These are phyloP conservation scores for Mallotus nudiflorus DNA, from an alignment of 345 rosid genomes.

Conservation along the genomic window DNA sequence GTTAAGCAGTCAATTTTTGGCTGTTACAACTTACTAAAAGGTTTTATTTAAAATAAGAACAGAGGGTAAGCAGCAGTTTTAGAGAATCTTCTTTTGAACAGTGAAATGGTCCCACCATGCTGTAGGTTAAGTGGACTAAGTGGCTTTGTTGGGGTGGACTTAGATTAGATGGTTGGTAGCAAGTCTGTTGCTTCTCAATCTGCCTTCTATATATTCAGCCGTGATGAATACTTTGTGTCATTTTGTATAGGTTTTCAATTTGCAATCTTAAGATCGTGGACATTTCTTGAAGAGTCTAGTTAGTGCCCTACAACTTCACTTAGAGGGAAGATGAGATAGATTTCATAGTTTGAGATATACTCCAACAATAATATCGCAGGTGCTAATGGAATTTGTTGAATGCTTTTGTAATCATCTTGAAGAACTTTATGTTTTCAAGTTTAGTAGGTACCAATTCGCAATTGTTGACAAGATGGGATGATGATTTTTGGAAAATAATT, in stretches of 20 bases:
- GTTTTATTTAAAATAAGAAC: conserved; percentile 10
- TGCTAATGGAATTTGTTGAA: neutral
- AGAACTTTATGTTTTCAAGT: neutral
- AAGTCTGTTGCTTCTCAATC: conserved; percentile 13
- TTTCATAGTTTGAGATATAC: neutral
- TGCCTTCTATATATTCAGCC: neutral
- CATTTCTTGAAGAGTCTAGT: too few relatives aligned
- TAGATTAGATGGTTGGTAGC: neutral
- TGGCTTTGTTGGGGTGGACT: conserved; percentile 6
- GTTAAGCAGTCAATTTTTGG: conserved; percentile 17
- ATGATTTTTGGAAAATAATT: too few relatives aligned
- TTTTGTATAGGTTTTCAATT: neutral
- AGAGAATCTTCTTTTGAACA: conserved; percentile 6
- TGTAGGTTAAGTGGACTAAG: conserved; percentile 7
- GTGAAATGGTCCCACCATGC: conserved; percentile 22
- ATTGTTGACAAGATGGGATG: neutral
- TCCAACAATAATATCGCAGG: neutral
- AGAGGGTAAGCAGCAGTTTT: neutral
- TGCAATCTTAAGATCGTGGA: neutral
- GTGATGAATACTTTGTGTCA: neutral
- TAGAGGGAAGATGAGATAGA: too few relatives aligned
- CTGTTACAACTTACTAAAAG: conserved; percentile 20
- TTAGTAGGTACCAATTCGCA: neutral
- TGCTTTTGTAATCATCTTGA: conserved; percentile 4
- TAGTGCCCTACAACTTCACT: too few relatives aligned